Base-by-base conservation (phyloP, 768 basidiomycete genomes). In the Psilocybe cubensis region DNA sequence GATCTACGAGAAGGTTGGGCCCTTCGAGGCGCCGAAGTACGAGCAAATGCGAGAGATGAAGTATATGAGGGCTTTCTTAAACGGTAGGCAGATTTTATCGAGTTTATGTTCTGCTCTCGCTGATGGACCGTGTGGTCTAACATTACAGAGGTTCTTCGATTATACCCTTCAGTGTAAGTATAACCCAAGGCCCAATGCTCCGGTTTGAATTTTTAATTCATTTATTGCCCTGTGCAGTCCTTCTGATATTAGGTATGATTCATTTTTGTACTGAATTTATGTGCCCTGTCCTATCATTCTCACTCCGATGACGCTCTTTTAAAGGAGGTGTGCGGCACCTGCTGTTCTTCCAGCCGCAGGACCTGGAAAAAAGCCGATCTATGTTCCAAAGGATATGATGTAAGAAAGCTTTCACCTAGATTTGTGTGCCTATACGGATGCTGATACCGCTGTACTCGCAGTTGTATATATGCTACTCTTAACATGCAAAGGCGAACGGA, bases 401-500 rank as follows among this genome's bases (percentile, higher is more conserved):
- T 44, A 9, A 3, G 42, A 21, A 4, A 21, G 3, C 25, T 9
- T 35, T 35, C 33, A 35, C 33, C 33, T 9, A 8, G 33, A 35
- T 35, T 35, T 9, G 33, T 35, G 33, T 35, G 33, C 8, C 4
- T 9, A 11, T 11, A 6, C 20, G 18, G 24, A 21, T 18, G 4
- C 18, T 1, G 10, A 11, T 9, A 35, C 8, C 11, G 10, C 1
- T 18, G 2, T 29, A 6, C 3, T 4, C n/a, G 20, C 20, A 49
- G 47, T 11, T 49, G 47, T 18, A 7, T 49, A 1, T 86, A 83
- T 62, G 76, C 77, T 2, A 76, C 83, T 3, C 70, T 77, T 52
- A 67, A 85, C 14, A 44, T 87, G 84, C 87, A 89, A 38, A 75
- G 86, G 14, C 73, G 85, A 43, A 77, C 69, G 52, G 83, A 86